Conservation (phyloP, 176 grass and related monocot species). For the Pontederia paniculata region DNA sequence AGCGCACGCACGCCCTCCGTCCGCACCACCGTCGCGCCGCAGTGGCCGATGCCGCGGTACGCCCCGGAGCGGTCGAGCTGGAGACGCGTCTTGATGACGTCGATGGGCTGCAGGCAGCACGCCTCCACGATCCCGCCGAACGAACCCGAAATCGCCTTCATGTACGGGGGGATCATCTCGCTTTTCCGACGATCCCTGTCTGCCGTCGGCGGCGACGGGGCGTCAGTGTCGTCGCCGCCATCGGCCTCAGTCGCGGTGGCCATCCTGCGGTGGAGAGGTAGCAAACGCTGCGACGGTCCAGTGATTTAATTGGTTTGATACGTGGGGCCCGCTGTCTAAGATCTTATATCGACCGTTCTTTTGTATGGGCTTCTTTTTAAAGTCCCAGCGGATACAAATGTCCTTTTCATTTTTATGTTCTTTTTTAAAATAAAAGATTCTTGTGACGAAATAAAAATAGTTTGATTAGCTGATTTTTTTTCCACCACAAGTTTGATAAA, state of each 20-base stretch:
- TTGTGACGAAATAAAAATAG: no score
- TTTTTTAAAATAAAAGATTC: no score
- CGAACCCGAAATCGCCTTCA: conserved; percentile 74
- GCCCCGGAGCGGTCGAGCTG: conserved; percentile 64
- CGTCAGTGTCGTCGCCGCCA: conserved; percentile 10
- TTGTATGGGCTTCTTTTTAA: no score
- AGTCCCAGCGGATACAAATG: no score
- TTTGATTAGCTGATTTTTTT: no score
- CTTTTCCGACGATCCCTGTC: neutral
- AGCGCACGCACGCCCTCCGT: conserved; percentile 78
- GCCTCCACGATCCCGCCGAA: conserved; percentile 86
- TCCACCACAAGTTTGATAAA: no score
- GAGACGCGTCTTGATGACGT: conserved; percentile 92
- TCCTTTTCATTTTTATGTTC: no score
- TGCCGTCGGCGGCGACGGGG: neutral
- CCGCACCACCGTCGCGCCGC: conserved; percentile 50
- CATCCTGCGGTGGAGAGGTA: neutral
- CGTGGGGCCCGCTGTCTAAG: no score
- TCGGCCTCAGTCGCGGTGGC: neutral
- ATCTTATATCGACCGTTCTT: no score
- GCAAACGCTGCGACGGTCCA: neutral
- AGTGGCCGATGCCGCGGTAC: conserved; percentile 75
- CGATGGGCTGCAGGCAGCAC: conserved; percentile 95
- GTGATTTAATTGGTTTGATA: no score
- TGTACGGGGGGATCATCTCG: conserved; percentile 39